These are phyloP conservation scores for Alternaria consortialis DNA, from an alignment of 2,329 filamentous ascomycete species.

Conservation along the genomic window DNA sequence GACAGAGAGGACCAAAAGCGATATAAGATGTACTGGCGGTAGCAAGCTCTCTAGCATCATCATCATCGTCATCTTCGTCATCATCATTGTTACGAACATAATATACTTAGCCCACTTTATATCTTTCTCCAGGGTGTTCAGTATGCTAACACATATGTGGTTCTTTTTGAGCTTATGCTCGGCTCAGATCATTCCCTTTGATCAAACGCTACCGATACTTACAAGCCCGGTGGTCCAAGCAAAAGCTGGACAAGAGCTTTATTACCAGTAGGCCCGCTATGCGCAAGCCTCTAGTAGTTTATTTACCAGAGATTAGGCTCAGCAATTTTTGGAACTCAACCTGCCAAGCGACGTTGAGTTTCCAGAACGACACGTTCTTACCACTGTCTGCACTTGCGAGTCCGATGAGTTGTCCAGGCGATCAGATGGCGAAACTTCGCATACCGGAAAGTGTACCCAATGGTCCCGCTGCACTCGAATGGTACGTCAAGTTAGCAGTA, in stretches of 20 bases:
- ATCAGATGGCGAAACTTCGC: background rate
- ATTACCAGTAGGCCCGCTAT: background rate
- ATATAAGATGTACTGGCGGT: background rate
- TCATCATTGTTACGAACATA: no score
- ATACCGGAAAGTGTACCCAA: background rate
- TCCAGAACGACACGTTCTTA: background rate
- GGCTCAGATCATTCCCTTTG: background rate
- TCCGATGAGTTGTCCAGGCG: background rate
- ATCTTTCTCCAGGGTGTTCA: no score
- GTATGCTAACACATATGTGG: background rate
- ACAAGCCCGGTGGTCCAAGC: background rate
- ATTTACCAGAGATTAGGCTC: background rate
- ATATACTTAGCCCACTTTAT: no score
- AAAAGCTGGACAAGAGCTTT: background rate
- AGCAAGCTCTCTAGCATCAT: background rate
- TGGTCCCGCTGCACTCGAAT: background rate
- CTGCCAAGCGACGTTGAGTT: background rate
- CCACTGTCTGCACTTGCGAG: background rate
- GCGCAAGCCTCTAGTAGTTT: background rate
- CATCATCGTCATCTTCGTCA: background rate
- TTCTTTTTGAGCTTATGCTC: background rate
- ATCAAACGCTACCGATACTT: background rate
- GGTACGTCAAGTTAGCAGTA: background rate
- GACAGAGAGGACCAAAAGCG: background rate
- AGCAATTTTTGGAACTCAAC: background rate